Evolutionary conservation across 2,329 filamentous ascomycete genomes (phyloP), one percentile per base, ranked within the genome.

Genomic region (Trichoderma arundinaceum): DNA sequence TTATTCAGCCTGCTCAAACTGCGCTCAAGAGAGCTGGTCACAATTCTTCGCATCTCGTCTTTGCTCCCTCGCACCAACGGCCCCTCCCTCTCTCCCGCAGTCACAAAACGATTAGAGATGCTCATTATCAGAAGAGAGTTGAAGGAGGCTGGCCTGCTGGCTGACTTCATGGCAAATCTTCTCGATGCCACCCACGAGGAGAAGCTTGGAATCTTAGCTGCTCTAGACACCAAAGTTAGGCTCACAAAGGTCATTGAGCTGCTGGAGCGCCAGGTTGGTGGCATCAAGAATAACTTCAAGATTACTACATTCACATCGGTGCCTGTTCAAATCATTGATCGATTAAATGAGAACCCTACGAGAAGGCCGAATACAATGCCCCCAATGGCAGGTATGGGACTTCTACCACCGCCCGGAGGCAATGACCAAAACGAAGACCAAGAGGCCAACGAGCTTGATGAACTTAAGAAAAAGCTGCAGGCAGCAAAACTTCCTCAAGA

Each of bases 91-190:
- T 94, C 93, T 3, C 94, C 94, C 0, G 81, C 94, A n/a, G 84
- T 98, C 60, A 92, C 92, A 0, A 88, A 93, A 58, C 88, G 94
- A 60, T 86, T 99, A 49, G 94, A 98, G 73, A 80, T 94, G 61
- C 95, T 92, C 77, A 97, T 99, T 69, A 85, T 88, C 38, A 88
- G 90, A 76, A 96, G 95, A 75, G 89, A 92, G 66, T 77, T 95
- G 58, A 83, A 87, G 48, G 93, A 98, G 71, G 94, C 94, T 1
- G 94, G 94, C 2, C 81, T 88, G 8, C 83, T 99, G 9, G 94
- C 95, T 7, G 95, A 99, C 76, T 98, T 98, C 76, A 97, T 99
- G 92, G 90, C 92, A 44, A 96, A 97, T 74, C 86, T 98, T 28
- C 87, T 96, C 2, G 92, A 97, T 69, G 89, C 91, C 58, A 90